Conservation (phyloP, 2,329 filamentous ascomycete species). For the Claviceps quebecensis region DNA sequence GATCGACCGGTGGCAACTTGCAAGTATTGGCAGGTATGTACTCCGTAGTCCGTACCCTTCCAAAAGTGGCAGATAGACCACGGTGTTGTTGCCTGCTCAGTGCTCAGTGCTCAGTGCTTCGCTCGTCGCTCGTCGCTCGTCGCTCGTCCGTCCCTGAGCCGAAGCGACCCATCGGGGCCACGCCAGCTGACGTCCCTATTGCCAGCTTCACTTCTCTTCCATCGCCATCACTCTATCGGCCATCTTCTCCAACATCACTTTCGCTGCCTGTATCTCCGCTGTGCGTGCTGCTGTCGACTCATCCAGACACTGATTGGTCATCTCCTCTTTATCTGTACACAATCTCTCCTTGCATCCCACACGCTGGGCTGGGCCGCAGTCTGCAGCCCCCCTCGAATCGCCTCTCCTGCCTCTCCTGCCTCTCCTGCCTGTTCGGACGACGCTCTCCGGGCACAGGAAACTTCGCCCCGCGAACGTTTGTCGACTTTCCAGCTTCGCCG, state of each 20-base stretch:
- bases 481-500: constrained; percentile 2
- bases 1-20: not conserved
- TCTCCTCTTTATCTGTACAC: constrained; percentile 2
- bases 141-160: not conserved
- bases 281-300: constrained; percentile 3
- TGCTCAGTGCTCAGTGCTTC: not conserved
- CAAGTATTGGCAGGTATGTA: not conserved
- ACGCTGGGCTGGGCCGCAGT: not conserved
- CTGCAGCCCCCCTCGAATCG: not conserved
- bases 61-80: not conserved
- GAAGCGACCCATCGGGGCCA: not conserved
- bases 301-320: not conserved
- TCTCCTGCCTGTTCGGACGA: not conserved
- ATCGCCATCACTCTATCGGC: constrained; percentile 2
- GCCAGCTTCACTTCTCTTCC: not conserved
- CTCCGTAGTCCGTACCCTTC: too few relatives aligned
- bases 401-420: not conserved
- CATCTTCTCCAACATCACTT: constrained; percentile 1
- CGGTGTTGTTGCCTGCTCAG: not conserved
- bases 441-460: not conserved
- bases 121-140: not conserved
- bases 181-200: not conserved
- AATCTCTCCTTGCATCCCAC: constrained; percentile 3
- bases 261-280: constrained; percentile 1
- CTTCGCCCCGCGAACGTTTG: not conserved